These are phyloP conservation scores for Pythium utonaiense DNA, from an alignment of 352 stramenopile species.

Conservation along the genomic window DNA sequence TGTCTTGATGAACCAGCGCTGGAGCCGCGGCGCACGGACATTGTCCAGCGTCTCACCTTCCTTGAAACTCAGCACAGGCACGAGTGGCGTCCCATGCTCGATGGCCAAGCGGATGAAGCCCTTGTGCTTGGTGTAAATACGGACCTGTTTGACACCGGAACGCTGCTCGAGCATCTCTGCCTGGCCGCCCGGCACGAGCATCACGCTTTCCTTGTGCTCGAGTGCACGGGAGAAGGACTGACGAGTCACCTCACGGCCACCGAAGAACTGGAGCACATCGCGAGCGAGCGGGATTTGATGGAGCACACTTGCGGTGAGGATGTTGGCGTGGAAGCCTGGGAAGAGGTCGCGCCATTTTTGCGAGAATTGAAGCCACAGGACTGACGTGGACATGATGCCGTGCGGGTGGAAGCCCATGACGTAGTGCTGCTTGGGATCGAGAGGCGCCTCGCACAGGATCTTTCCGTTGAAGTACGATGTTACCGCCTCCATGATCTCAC, in stretches of 20 bases:
- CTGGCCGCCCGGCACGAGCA: conserved; percentile 78
- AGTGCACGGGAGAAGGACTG: conserved; percentile 52
- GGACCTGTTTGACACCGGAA: conserved; percentile 54
- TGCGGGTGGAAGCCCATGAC: conserved; percentile 79
- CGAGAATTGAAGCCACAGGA: conserved; percentile 79
- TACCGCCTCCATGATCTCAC: conserved; percentile 50
- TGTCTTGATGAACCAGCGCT: conserved; percentile 77
- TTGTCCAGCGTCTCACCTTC: conserved; percentile 85
- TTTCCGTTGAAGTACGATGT: conserved; percentile 62
- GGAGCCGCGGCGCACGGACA: conserved; percentile 58
- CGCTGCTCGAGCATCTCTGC: conserved; percentile 79
- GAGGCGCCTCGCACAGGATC: conserved; percentile 49
- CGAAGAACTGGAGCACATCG: conserved; percentile 74
- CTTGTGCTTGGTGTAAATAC: conserved; percentile 72
- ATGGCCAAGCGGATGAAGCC: conserved; percentile 80
- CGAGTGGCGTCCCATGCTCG: conserved; percentile 64
- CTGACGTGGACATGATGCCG: conserved; percentile 69
- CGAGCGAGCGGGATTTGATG: conserved; percentile 76
- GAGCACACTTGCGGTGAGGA: conserved; percentile 73
- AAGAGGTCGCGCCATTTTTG: conserved; percentile 63
- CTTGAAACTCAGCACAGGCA: conserved; percentile 78
- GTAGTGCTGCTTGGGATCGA: conserved; percentile 64
- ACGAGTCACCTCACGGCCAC: conserved; percentile 68
- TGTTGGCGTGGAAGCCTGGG: conserved; percentile 57
- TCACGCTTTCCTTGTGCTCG: conserved; percentile 52